phyloP scores from a whole-genome alignment of 345 rosid genomes.

The Luvunga scandens region DNA sequence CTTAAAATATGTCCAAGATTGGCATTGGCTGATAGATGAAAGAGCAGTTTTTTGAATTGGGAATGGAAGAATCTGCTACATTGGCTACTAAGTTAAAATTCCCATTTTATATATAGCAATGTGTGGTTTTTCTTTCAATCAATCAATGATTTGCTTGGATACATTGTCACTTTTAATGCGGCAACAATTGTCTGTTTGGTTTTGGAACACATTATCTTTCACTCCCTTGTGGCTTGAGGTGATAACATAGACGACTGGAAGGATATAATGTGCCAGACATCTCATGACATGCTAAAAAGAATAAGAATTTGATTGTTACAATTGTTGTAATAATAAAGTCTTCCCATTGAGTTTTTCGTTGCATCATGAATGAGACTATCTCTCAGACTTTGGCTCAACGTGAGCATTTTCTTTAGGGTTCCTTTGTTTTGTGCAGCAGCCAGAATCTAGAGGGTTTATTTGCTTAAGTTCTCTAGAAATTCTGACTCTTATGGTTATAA shows the following conservation, averaged over 20 bases:
- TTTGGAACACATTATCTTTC: background rate
- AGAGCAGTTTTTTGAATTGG: background rate
- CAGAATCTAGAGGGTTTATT: background rate
- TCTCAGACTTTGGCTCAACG: background rate
- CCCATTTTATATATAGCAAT: background rate
- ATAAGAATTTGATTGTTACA: background rate
- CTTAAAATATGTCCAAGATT: background rate
- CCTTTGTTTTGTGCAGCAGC: background rate
- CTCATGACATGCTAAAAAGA: background rate
- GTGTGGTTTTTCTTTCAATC: background rate
- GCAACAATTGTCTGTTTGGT: background rate
- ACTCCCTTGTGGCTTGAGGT: background rate
- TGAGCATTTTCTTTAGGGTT: background rate
- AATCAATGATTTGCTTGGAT: background rate
- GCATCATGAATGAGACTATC: background rate
- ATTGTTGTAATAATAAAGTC: background rate
- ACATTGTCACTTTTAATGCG: background rate
- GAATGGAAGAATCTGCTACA: background rate
- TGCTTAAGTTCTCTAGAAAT: background rate
- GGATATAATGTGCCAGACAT: background rate
- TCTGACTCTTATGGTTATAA: background rate
- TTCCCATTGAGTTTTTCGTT: background rate
- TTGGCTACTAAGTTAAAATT: too few relatives aligned
- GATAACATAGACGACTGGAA: background rate
- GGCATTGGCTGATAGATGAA: background rate